phyloP scores from a whole-genome alignment of 768 basidiomycete species.

The Suillus occidentalis region DNA sequence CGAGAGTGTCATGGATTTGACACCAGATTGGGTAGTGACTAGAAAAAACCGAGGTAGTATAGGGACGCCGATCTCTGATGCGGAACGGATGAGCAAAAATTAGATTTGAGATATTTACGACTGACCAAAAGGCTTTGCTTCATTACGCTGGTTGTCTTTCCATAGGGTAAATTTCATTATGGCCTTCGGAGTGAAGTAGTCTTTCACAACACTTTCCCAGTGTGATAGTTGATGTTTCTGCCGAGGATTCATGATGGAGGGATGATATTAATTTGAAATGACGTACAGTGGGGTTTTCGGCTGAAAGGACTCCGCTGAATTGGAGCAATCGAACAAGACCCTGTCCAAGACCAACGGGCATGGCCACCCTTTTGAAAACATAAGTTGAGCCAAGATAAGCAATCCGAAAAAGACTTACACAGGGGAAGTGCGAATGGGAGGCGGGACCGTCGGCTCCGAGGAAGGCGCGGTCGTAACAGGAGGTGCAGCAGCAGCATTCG shows the following conservation, averaged over 20 bases:
- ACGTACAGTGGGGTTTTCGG: slow-evolving; percentile 50
- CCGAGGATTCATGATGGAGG: slow-evolving; percentile 10
- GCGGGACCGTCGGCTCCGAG: slow-evolving; percentile 33
- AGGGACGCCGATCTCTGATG: slow-evolving; percentile 72
- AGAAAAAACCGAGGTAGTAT: slow-evolving; percentile 84
- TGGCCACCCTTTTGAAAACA: slow-evolving; percentile 27
- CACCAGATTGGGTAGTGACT: slow-evolving; percentile 81
- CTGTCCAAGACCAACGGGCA: slow-evolving; percentile 55
- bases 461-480: slow-evolving; percentile 26
- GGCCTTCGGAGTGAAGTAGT: slow-evolving; percentile 71
- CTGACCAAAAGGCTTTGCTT: slow-evolving; percentile 81
- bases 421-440: slow-evolving; percentile 29
- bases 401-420: slow-evolving; percentile 27
- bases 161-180: slow-evolving; percentile 81
- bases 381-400: not conserved
- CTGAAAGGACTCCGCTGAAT: slow-evolving; percentile 66
- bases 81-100: slow-evolving; percentile 14
- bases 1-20: slow-evolving; percentile 78
- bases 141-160: slow-evolving; percentile 78
- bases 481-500: slow-evolving; percentile 18
- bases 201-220: slow-evolving; percentile 65
- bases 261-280: slow-evolving; percentile 8
- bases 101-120: slow-evolving; percentile 12
- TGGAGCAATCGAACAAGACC: slow-evolving; percentile 64
- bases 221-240: slow-evolving; percentile 65